Evolutionary conservation across 1,139 yeast species (phyloP).

Genomic region (Lodderomyces orthopsilosis): DNA sequence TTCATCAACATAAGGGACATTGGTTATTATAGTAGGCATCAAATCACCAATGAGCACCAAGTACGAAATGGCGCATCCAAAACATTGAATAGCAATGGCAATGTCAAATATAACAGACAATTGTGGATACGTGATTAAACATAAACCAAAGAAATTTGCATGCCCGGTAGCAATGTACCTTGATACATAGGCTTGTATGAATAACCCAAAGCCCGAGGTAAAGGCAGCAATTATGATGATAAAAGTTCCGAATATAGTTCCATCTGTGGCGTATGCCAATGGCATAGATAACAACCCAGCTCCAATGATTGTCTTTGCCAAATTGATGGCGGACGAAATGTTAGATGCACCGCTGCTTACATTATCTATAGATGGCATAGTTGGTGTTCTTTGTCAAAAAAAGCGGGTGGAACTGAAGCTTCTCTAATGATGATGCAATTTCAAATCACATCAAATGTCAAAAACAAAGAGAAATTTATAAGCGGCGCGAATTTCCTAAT

Average conservation of each 20-base stretch:
- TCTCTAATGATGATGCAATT: background rate
- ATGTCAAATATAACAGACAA: slow-evolving; percentile 78
- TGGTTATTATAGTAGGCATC: slow-evolving; percentile 38
- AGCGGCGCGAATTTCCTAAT: background rate
- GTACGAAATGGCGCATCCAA: slow-evolving; percentile 47
- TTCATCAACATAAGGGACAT: slow-evolving; percentile 22
- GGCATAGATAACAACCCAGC: slow-evolving; percentile 96
- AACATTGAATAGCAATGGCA: slow-evolving; percentile 84
- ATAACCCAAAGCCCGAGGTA: slow-evolving; percentile 78
- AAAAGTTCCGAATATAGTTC: slow-evolving; percentile 63
- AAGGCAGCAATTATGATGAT: slow-evolving; percentile 71
- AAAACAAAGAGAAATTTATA: background rate
- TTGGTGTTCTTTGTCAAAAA: background rate
- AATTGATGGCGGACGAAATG: slow-evolving; percentile 54
- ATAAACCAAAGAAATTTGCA: slow-evolving; percentile 83
- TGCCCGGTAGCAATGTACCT: slow-evolving; percentile 65
- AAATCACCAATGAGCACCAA: slow-evolving; percentile 47
- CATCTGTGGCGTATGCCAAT: slow-evolving; percentile 83
- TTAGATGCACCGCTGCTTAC: slow-evolving; percentile 24
- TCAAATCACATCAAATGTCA: background rate
- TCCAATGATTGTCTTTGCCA: slow-evolving; percentile 75
- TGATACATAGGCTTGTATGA: slow-evolving; percentile 73
- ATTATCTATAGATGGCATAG: slow-evolving; percentile 3
- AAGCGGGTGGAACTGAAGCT: background rate
- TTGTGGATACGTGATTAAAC: slow-evolving; percentile 82